Base-by-base conservation (phyloP, 2,329 filamentous ascomycete species). In the Cladophialophora chaetospira region DNA sequence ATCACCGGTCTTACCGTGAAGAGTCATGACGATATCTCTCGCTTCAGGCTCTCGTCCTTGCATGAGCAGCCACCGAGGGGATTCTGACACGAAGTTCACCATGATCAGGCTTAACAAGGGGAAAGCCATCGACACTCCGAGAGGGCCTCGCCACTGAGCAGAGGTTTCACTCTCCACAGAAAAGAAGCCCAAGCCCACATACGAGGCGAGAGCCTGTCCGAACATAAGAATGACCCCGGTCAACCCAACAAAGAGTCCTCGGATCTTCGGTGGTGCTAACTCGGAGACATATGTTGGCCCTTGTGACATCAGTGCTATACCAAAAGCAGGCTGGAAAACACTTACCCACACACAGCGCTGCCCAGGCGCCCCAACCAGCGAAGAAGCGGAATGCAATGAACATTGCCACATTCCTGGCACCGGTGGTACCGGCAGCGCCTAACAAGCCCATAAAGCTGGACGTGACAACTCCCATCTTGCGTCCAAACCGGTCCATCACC, bases 401-500 rank as follows among this genome's bases (percentile, higher is more conserved):
- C 43, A 46, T 46, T 11, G 43, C 21, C 8, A 29, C 21, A 17
- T 53, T 53, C n/a, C 28, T 33, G 1, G 50, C 38, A 4, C 31
- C 50, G 11, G 10, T 15, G 17, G 23, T 17, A 13, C 10, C 8
- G 15, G 29, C 21, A 19, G 10, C 28, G 2, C 50, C 50, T 6
- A 53, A 5, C 13, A 53, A 8, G 3, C 38, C 17, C 3, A 25
- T 5, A 9, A 36, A 5, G 26, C 31, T n/a, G 21, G 21, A 19
- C 13, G 13, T 42, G 11, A 53, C 46, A 8, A 46, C 19, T 9
- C 50, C 50, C 3, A 26, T 35, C 21, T 53, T 53, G 2, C 50
- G 13, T 1, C 65, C 74, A 73, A 74, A 13, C 69, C 67, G 48
- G 9, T 55, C 52, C 33, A 43, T 49, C 11, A 49, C 15, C 19